These are phyloP conservation scores for Hypoxylon rickii DNA, from an alignment of 495 filamentous ascomycete species.

Conservation along the genomic window DNA sequence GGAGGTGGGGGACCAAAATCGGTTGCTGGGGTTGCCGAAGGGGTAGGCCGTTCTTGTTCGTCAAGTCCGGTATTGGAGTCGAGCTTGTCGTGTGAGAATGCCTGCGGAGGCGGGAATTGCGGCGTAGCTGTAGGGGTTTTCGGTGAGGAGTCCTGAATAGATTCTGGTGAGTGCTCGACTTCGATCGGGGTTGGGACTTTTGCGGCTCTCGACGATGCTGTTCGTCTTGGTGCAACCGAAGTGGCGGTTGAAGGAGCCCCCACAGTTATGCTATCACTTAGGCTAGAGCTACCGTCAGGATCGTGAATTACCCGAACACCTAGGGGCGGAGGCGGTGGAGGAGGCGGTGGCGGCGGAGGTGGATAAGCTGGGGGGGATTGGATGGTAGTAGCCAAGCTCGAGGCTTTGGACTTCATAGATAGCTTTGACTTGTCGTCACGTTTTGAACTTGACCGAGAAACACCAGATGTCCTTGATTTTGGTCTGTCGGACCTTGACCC, in stretches of 20 bases:
- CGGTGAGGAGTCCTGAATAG: slow-evolving; percentile 59
- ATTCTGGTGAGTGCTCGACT: slow-evolving; percentile 50
- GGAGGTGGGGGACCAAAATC: slow-evolving; percentile 61
- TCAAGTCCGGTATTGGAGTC: slow-evolving; percentile 29
- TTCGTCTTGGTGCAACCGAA: slow-evolving; percentile 66
- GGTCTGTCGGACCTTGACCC: slow-evolving; percentile 39
- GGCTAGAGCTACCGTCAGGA: slow-evolving; percentile 56
- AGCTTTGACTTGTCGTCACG: slow-evolving; percentile 51
- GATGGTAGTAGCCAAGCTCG: slow-evolving; percentile 51
- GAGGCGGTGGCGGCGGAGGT: slow-evolving; percentile 24
- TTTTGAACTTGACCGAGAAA: slow-evolving; percentile 50
- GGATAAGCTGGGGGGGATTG: slow-evolving; percentile 37
- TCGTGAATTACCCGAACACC: slow-evolving; percentile 22
- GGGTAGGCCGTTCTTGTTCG: slow-evolving; percentile 37
- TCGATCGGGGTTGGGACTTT: slow-evolving; percentile 40
- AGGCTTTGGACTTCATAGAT: slow-evolving; percentile 52
- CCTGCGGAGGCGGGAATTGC: slow-evolving; percentile 50
- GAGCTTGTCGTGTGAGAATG: slow-evolving; percentile 42
- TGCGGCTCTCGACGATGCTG: slow-evolving; percentile 45
- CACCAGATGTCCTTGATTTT: slow-evolving; percentile 44
- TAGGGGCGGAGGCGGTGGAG: slow-evolving; percentile 26
- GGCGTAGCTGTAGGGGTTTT: slow-evolving; percentile 60
- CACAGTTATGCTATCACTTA: slow-evolving; percentile 32
- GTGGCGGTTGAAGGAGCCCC: slow-evolving; percentile 54
- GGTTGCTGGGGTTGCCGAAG: slow-evolving; percentile 47